Conservation (phyloP, 2,329 filamentous ascomycete species). For the Bisporella sp. region DNA sequence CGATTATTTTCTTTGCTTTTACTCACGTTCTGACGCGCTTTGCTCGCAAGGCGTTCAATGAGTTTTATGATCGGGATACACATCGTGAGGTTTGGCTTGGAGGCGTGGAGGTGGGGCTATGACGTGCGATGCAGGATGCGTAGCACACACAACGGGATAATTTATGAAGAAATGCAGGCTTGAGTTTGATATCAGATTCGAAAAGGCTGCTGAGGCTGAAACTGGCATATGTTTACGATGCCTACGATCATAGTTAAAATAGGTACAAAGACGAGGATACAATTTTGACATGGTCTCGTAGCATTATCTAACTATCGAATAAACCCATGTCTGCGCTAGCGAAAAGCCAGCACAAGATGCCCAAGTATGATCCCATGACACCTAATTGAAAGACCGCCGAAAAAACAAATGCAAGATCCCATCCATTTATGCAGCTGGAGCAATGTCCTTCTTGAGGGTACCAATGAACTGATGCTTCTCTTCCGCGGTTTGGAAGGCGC, state of each 20-base stretch:
- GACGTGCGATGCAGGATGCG: too few species aligned
- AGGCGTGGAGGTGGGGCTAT: too few species aligned
- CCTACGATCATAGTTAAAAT: too few species aligned
- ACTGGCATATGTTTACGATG: too few species aligned
- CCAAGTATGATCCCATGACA: conserved; percentile 20
- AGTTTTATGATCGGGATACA: too few species aligned
- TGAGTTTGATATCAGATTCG: too few species aligned
- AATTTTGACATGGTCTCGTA: conserved; percentile 23
- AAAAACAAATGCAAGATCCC: conserved; percentile 28
- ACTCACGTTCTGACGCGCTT: neutral
- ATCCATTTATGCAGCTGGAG: conserved; percentile 41
- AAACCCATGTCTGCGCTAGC: conserved; percentile 13
- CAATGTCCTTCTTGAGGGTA: conserved; percentile 98
- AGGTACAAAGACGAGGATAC: too few species aligned
- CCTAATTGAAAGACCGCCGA: conserved; percentile 21
- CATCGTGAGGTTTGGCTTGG: too few species aligned
- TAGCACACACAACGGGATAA: too few species aligned
- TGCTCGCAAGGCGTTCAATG: neutral
- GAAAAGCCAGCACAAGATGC: conserved; percentile 21
- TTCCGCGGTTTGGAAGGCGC: conserved; percentile 95
- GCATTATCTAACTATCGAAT: conserved; percentile 21
- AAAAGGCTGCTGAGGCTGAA: too few species aligned
- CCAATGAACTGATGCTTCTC: conserved; percentile 98
- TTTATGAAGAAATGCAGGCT: too few species aligned
- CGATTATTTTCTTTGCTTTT: conserved; percentile 1